A percentile compares a stretch with the other conserved stretches of the same genome.
phyloP scores from a whole-genome alignment of 2,329 filamentous ascomycete genomes.

The Xenosphaeropsis pyriputrescens region DNA sequence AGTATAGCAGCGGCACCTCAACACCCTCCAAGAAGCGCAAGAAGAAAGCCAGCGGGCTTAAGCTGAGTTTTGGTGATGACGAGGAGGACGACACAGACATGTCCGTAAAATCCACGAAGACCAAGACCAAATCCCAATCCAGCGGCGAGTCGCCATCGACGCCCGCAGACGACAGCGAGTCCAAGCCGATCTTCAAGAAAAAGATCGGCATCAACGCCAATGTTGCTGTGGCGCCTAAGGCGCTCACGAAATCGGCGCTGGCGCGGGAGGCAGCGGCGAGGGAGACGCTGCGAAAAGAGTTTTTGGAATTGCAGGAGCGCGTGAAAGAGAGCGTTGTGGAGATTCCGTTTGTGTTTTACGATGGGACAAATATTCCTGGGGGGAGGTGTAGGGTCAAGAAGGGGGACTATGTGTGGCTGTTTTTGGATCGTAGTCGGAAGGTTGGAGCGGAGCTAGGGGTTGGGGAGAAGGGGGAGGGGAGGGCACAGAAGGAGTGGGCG shows the following conservation, averaged over 20 bases:
- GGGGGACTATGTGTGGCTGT: constrained; percentile 84
- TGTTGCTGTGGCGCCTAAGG: constrained; percentile 54
- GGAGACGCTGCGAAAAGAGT: constrained; percentile 65
- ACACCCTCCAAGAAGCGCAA: constrained; percentile 24
- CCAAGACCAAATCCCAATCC: constrained; percentile 18
- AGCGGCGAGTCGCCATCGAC: no score
- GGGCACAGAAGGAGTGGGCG: constrained; percentile 70
- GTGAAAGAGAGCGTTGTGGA: constrained; percentile 82
- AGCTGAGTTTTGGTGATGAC: constrained; percentile 61
- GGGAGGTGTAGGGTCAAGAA: constrained; percentile 81
- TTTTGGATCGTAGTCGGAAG: constrained; percentile 82
- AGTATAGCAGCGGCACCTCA: no score
- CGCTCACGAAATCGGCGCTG: constrained; percentile 60
- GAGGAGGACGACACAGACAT: constrained; percentile 34
- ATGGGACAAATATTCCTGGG: constrained; percentile 78
- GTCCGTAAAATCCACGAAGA: constrained; percentile 20
- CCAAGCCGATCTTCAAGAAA: constrained; percentile 13
- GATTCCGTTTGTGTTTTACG: constrained; percentile 94
- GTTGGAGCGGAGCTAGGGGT: constrained; percentile 74
- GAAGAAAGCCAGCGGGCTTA: constrained; percentile 28
- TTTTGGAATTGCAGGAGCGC: constrained; percentile 66
- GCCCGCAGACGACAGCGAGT: constrained; percentile 10
- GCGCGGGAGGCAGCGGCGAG: constrained; percentile 67
- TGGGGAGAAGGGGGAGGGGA: constrained; percentile 41
- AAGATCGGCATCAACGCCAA: constrained; percentile 48